A percentile compares a stretch with the other conserved stretches of the same genome.
These are phyloP conservation scores for Penicillium brevicompactum DNA, from an alignment of 2,329 filamentous ascomycete genomes.

Conservation along the genomic window DNA sequence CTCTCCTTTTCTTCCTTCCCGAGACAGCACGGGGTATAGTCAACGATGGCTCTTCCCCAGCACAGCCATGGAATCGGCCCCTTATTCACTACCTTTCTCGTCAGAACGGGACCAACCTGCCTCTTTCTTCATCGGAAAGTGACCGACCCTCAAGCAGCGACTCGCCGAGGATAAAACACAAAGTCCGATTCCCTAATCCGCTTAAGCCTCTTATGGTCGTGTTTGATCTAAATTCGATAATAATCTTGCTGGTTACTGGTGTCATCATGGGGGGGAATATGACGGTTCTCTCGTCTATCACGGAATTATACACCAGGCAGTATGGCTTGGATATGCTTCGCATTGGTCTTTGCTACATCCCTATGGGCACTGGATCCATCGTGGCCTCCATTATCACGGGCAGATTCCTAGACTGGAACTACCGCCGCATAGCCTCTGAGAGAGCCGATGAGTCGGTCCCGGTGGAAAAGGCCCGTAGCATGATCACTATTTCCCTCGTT, in stretches of 20 bases:
- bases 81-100: constrained; percentile 35
- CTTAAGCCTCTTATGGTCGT: too few relatives aligned
- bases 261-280: too few relatives aligned
- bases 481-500: constrained; percentile 35
- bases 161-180: too few relatives aligned
- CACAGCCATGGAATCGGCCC: constrained; percentile 28
- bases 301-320: too few relatives aligned
- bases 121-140: too few relatives aligned
- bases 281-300: too few relatives aligned
- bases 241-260: too few relatives aligned
- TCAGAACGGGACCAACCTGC: too few relatives aligned
- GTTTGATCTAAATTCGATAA: too few relatives aligned
- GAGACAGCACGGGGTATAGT: constrained; percentile 48
- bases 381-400: constrained; percentile 30
- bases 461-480: constrained; percentile 46
- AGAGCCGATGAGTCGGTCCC: constrained; percentile 50
- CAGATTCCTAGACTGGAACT: constrained; percentile 70
- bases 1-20: constrained; percentile 60
- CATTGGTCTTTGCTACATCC: constrained; percentile 27
- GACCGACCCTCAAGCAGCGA: too few relatives aligned
- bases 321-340: constrained; percentile 27
- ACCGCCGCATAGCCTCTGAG: constrained; percentile 44
- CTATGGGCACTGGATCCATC: constrained; percentile 23
- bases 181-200: too few relatives aligned
- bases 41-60: constrained; percentile 33